These are phyloP conservation scores for Fusarium sp. DNA, from an alignment of 2,329 filamentous ascomycete species.

Conservation along the genomic window DNA sequence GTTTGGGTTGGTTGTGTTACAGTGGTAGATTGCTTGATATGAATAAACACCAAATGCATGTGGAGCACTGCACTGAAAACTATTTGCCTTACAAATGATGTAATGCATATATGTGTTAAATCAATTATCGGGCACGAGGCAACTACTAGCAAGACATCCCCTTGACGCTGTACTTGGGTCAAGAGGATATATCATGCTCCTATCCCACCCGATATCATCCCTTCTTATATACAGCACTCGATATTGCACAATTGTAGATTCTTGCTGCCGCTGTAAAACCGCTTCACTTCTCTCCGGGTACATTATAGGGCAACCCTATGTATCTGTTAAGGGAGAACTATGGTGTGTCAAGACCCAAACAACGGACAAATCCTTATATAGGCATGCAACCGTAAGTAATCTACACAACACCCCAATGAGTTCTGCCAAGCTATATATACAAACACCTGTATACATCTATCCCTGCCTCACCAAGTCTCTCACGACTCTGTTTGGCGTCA, in stretches of 20 bases:
- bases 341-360: too few species aligned
- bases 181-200: neutral
- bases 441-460: neutral
- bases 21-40: neutral
- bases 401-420: neutral
- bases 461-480: constrained; percentile 14
- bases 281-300: too few species aligned
- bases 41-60: neutral
- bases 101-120: neutral
- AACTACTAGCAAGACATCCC: neutral
- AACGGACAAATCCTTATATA: neutral
- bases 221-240: too few species aligned
- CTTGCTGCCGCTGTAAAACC: too few species aligned
- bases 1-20: neutral
- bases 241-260: too few species aligned
- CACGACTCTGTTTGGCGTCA: constrained; percentile 43
- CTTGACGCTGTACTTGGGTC: neutral
- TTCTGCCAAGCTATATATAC: neutral
- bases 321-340: too few species aligned
- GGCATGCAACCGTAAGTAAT: neutral
- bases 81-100: neutral
- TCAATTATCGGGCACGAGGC: too few species aligned
- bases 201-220: too few species aligned
- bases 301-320: too few species aligned
- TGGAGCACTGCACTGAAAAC: neutral